A percentile compares a stretch with the other conserved stretches of the same genome.
Evolutionary conservation across 345 rosid species (phyloP).

Genomic region (Ailanthus altissimus): DNA sequence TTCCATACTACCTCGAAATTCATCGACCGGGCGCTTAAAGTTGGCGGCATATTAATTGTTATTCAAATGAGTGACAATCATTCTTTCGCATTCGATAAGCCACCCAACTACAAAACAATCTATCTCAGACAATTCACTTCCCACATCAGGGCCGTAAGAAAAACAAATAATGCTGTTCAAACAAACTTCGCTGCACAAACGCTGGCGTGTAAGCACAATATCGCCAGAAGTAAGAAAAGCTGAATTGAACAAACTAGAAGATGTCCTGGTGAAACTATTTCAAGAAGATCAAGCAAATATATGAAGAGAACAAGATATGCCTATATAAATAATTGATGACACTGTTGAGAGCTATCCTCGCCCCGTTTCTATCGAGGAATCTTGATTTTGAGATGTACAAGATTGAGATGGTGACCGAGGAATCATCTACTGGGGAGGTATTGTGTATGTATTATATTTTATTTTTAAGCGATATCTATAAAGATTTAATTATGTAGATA

Average conservation of each 20-base stretch:
- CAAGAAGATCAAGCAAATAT: constrained; percentile 56
- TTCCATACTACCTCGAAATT: constrained; percentile 38
- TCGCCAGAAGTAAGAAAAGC: constrained; percentile 45
- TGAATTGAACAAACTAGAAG: constrained; percentile 63
- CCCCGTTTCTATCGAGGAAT: constrained; percentile 60
- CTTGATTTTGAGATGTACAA: constrained; percentile 68
- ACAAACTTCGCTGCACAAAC: constrained; percentile 6
- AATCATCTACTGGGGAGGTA: constrained; percentile 13
- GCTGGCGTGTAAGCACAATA: constrained; percentile 35
- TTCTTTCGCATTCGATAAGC: constrained; percentile 36
- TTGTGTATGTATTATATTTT: no score
- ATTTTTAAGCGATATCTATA: no score
- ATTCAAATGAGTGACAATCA: constrained; percentile 36
- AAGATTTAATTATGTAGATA: no score
- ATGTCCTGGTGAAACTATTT: constrained; percentile 74
- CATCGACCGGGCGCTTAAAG: constrained; percentile 60
- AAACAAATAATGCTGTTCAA: constrained; percentile 28
- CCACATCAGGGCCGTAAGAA: constrained; percentile 52
- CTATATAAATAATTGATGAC: constrained; percentile 64
- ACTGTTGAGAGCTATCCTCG: constrained; percentile 58
- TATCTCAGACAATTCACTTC: constrained; percentile 46
- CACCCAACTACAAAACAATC: constrained; percentile 49
- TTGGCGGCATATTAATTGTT: constrained; percentile 57
- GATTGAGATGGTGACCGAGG: constrained; percentile 50
- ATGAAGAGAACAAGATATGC: constrained; percentile 57